These are phyloP conservation scores for Stephanocyclus meneghinianus DNA, from an alignment of 352 stramenopile genomes.

Conservation along the genomic window DNA sequence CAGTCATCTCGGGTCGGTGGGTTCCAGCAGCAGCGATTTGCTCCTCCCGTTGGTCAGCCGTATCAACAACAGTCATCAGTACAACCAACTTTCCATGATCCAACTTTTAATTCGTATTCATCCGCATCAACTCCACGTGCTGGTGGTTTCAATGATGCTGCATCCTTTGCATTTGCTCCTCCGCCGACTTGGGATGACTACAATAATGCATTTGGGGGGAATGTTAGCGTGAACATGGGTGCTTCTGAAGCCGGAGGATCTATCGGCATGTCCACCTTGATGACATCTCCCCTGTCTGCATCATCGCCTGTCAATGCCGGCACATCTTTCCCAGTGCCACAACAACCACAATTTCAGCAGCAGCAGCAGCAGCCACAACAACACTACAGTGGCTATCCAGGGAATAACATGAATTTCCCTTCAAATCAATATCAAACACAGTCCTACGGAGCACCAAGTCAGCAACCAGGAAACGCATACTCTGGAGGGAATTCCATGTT, in stretches of 20 bases:
- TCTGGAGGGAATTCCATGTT: slow-evolving; percentile 1
- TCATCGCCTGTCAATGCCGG: slow-evolving; percentile 5
- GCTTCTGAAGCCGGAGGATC: slow-evolving; percentile 2
- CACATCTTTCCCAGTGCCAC: background rate
- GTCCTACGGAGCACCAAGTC: background rate
- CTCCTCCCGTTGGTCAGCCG: slow-evolving; percentile 4
- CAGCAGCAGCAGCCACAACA: slow-evolving; percentile 3
- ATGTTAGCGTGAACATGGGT: background rate
- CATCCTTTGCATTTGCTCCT: slow-evolving; percentile 36
- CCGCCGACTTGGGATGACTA: slow-evolving; percentile 52
- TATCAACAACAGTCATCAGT: slow-evolving; percentile 17
- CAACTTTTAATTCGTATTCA: slow-evolving; percentile 21
- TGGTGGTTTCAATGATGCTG: slow-evolving; percentile 15
- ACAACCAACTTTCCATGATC: slow-evolving; percentile 30
- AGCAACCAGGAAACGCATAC: background rate
- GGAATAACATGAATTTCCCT: background rate
- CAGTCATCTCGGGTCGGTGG: background rate
- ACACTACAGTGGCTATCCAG: background rate
- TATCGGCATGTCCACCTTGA: background rate
- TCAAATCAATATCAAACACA: background rate
- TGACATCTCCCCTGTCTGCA: slow-evolving; percentile 7
- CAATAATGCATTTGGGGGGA: slow-evolving; percentile 44
- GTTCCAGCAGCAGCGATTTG: background rate
- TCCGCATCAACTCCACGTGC: slow-evolving; percentile 15
- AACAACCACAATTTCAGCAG: background rate